These are phyloP conservation scores for Acacia confusa DNA, from an alignment of 306 rosid species.

Conservation along the genomic window DNA sequence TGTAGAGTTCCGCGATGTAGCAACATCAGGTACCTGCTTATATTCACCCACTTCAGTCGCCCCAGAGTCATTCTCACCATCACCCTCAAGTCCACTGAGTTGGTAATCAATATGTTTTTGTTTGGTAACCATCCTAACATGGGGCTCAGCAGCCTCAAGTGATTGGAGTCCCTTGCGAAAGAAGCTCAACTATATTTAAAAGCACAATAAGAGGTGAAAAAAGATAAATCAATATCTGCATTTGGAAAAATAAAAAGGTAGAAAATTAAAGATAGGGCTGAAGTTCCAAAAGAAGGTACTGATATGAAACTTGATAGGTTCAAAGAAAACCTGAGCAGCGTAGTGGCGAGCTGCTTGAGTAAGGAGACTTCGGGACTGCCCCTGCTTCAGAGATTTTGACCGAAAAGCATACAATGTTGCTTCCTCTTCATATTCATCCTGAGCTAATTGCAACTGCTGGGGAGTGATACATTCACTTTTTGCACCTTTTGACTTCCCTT, in stretches of 20 bases:
- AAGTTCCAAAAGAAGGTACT: not conserved
- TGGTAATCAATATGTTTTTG: conserved; percentile 82
- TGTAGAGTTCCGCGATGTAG: conserved; percentile 59
- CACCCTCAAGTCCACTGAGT: conserved; percentile 71
- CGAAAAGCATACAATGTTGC: conserved; percentile 78
- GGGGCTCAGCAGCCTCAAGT: conserved; percentile 90
- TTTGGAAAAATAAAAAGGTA: not conserved
- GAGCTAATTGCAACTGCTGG: conserved; percentile 73
- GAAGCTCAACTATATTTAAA: conserved; percentile 65
- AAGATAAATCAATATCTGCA: conserved; percentile 23
- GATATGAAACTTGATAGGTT: conserved; percentile 1
- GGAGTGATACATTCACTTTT: conserved; percentile 59
- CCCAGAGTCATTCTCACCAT: conserved; percentile 41
- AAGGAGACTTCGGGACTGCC: conserved; percentile 84
- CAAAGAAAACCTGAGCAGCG: conserved; percentile 73
- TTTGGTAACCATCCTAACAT: conserved; percentile 59
- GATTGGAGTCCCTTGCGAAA: conserved; percentile 84
- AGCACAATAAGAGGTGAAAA: conserved; percentile 20
- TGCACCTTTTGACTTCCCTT: conserved; percentile 74
- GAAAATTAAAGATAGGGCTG: conserved; percentile 13
- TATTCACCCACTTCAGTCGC: conserved; percentile 55
- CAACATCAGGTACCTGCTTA: conserved; percentile 52
- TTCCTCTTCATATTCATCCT: conserved; percentile 65
- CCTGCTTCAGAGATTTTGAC: conserved; percentile 83
- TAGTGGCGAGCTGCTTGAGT: conserved; percentile 95